Evolutionary conservation across 805 yeast species (phyloP), one percentile per base, ranked within the genome.

Genomic region (Ogataea glucozyma): DNA sequence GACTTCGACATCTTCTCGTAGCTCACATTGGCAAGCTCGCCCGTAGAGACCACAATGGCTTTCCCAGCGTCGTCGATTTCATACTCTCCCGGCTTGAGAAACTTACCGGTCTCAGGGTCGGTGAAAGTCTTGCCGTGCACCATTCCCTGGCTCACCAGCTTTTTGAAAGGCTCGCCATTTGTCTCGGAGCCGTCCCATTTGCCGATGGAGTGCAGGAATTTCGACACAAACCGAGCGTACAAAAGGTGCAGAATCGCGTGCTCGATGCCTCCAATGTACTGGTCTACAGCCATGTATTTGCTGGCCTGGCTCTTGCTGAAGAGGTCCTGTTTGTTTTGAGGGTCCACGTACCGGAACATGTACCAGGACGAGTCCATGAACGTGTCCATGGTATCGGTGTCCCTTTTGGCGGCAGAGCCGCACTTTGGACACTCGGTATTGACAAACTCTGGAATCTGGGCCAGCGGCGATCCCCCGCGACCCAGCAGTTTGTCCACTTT

Each of bases 341-440:
- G 70, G 60, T 93, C 98, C 2, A 83, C 65, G 55, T 79, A 90
- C 46, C 99, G 75, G 68, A 93, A 83, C 62, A 77, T 87, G 64
- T 93, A 93, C 99, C 99, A 93, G 3, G 97, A 89, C 13, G 96
- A 86, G 65, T 93, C 99, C 80, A 93, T 91, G 58, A 93, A 93
- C 0, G 99, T 93, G 60, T 93, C 99, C 99, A 93, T 91, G 0
- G 99, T 93, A 58, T 93, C 99, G 0, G 98, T 88, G 51, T 93
- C 99, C 55, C 99, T 75, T 43, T 76, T 79, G 0, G 97, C 95
- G 14, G 71, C 65, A 6, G 61, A 54, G 3, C 81, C 81, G 67
- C 99, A 93, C 0, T 76, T 72, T 6, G 99, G 99, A 62, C 99
- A 93, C 22, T 69, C 62, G 1, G 85, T 78, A 46, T 86, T 72